These are phyloP conservation scores for Populus hybrid DNA, from an alignment of 441 rosid genomes.

Conservation along the genomic window DNA sequence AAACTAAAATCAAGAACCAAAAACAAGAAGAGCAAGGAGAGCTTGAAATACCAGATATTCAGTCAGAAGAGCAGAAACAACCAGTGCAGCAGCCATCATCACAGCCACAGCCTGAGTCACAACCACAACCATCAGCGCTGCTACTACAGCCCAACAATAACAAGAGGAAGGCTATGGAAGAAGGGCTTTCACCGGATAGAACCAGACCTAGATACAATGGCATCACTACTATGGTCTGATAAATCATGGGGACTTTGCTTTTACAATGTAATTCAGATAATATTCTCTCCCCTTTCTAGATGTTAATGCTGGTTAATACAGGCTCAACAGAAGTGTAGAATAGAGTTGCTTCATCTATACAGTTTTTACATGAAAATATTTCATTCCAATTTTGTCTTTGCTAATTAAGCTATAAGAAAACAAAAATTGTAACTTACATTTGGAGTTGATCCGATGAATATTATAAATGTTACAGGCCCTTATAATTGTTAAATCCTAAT, in stretches of 20 bases:
- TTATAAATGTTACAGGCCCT: neutral
- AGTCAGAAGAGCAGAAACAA: slow-evolving; percentile 14
- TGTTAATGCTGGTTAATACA: slow-evolving; percentile 10
- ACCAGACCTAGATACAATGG: slow-evolving; percentile 55
- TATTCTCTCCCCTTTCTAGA: neutral
- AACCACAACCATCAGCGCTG: slow-evolving; percentile 14
- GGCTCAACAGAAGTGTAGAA: slow-evolving; percentile 28
- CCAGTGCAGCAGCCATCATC: neutral
- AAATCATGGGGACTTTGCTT: neutral
- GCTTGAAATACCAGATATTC: slow-evolving; percentile 21
- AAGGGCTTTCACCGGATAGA: slow-evolving; percentile 55
- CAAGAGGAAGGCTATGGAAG: slow-evolving; percentile 73
- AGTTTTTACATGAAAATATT: slow-evolving; percentile 15
- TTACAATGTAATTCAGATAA: slow-evolving; percentile 9
- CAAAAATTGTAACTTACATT: neutral
- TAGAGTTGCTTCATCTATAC: slow-evolving; percentile 23
- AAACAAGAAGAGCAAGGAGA: slow-evolving; percentile 32
- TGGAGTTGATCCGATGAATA: neutral
- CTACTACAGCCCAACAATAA: slow-evolving; percentile 27
- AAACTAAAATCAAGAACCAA: slow-evolving; percentile 41
- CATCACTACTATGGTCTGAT: slow-evolving; percentile 49
- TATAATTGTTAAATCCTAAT: neutral
- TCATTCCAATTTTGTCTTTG: slow-evolving; percentile 21
- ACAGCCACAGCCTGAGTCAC: slow-evolving; percentile 10
- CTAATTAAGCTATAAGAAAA: neutral